phyloP scores from a whole-genome alignment of 805 yeast genomes.

The Candida caryicola region DNA sequence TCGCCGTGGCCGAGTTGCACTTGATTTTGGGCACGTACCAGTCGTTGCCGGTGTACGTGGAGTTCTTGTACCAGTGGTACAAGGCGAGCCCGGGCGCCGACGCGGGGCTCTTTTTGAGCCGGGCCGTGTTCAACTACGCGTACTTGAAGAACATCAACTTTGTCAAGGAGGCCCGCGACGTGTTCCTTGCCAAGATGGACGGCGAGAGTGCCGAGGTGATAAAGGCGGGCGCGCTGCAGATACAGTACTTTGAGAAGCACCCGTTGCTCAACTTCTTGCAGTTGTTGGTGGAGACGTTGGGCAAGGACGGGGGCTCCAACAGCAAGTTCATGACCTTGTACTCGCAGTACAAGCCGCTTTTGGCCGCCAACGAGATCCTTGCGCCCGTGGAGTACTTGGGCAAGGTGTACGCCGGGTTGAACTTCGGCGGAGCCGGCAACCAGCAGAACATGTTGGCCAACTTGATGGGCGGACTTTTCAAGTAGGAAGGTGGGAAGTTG shows the following conservation, averaged over 20 bases:
- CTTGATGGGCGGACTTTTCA: slow-evolving; percentile 62
- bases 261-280: slow-evolving; percentile 67
- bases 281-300: slow-evolving; percentile 56
- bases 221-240: slow-evolving; percentile 22
- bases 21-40: slow-evolving; percentile 64
- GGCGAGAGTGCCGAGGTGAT: slow-evolving; percentile 12
- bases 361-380: slow-evolving; percentile 33
- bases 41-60: slow-evolving; percentile 38
- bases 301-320: slow-evolving; percentile 40
- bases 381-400: slow-evolving; percentile 58
- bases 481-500: slow-evolving; percentile 14
- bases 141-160: slow-evolving; percentile 63
- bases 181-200: slow-evolving; percentile 18
- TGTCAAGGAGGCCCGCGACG: slow-evolving; percentile 38
- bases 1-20: slow-evolving; percentile 70
- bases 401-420: slow-evolving; percentile 56
- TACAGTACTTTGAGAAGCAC: slow-evolving; percentile 34
- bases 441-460: slow-evolving; percentile 45
- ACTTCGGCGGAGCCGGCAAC: slow-evolving; percentile 37
- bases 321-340: slow-evolving; percentile 54
- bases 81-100: slow-evolving; percentile 22
- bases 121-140: slow-evolving; percentile 76
- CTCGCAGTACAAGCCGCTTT: slow-evolving; percentile 44
- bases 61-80: slow-evolving; percentile 47
- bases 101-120: slow-evolving; percentile 39